phyloP scores from a whole-genome alignment of 768 basidiomycete genomes.

The Butyriboletus loyo region DNA sequence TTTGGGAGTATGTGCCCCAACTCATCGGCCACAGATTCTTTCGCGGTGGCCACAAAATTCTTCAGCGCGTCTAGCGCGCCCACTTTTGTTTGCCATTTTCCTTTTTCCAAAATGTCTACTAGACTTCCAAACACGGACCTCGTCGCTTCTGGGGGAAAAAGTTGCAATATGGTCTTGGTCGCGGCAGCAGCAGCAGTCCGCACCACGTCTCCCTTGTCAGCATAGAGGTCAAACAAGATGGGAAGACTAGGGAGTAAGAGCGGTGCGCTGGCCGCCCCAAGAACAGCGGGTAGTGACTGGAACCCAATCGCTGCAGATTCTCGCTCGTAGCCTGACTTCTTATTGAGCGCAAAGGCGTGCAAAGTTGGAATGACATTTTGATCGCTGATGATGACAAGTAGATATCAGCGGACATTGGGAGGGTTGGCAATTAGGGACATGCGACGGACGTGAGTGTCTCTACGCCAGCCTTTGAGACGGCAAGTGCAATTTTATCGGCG shows the following conservation, averaged over 20 bases:
- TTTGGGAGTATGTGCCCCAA: slow-evolving; percentile 79
- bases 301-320: slow-evolving; percentile 84
- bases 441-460: slow-evolving; percentile 55
- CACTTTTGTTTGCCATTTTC: slow-evolving; percentile 96
- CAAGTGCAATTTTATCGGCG: slow-evolving; percentile 74
- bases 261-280: slow-evolving; percentile 71
- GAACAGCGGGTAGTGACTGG: slow-evolving; percentile 64
- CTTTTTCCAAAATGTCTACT: slow-evolving; percentile 71
- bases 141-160: slow-evolving; percentile 80
- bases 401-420: slow-evolving; percentile 12
- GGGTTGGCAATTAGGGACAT: slow-evolving; percentile 2
- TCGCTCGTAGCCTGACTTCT: slow-evolving; percentile 85
- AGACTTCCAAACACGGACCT: slow-evolving; percentile 64
- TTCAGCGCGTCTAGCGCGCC: slow-evolving; percentile 87
- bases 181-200: slow-evolving; percentile 76
- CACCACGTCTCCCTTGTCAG: slow-evolving; percentile 94
- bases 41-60: slow-evolving; percentile 62
- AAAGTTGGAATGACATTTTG: slow-evolving; percentile 59
- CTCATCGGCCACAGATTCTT: slow-evolving; percentile 77
- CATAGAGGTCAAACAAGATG: slow-evolving; percentile 75
- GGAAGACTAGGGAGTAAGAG: slow-evolving; percentile 76
- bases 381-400: slow-evolving; percentile 44
- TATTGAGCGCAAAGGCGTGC: slow-evolving; percentile 70
- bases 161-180: slow-evolving; percentile 79
- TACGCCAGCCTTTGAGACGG: slow-evolving; percentile 61